Evolutionary conservation across 2,329 filamentous ascomycete genomes (phyloP).

Genomic region (Trichoderma simmonsii): DNA sequence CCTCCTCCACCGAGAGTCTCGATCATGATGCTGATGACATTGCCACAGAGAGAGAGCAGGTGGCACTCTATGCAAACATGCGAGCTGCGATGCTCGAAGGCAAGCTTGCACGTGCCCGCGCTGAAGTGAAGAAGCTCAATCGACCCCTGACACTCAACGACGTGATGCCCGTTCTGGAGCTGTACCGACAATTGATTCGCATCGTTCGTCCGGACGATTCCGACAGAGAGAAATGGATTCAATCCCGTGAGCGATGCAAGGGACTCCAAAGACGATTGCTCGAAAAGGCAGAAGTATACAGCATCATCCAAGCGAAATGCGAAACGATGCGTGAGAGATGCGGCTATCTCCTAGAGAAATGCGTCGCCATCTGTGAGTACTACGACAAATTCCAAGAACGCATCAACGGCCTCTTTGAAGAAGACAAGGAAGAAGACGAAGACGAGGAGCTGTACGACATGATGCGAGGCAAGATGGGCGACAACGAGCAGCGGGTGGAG

Average conservation of each 20-base stretch:
- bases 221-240: background rate
- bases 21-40: background rate
- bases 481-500: background rate
- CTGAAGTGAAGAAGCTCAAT: background rate
- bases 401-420: background rate
- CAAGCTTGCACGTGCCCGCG: background rate
- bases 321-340: background rate
- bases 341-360: background rate
- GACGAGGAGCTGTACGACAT: background rate
- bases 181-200: background rate
- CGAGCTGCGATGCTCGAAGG: background rate
- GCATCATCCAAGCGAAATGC: background rate
- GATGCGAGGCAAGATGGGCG: background rate
- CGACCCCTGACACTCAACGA: background rate
- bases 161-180: background rate
- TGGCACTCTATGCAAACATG: background rate
- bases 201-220: background rate
- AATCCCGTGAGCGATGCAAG: background rate
- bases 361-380: background rate
- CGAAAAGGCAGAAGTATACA: background rate
- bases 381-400: background rate
- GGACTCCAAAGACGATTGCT: background rate
- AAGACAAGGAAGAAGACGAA: background rate
- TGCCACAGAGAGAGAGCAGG: background rate
- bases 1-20: background rate